A percentile compares a stretch with the other conserved stretches of the same genome.
Evolutionary conservation across 2,329 filamentous ascomycete species (phyloP).

Genomic region (Metarhizium rileyi): DNA sequence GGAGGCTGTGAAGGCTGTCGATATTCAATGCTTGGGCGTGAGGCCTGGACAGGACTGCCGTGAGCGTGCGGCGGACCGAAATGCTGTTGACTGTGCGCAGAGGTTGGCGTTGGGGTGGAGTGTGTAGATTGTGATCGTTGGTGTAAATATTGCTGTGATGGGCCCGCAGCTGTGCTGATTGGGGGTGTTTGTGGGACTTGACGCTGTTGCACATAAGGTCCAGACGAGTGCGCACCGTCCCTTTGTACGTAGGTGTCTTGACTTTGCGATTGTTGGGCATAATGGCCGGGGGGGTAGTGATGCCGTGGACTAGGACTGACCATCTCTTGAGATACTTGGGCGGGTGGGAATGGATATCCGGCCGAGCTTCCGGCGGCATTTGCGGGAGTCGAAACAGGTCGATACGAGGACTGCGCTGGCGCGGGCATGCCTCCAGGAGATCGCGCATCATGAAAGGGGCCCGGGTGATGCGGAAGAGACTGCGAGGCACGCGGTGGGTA

Average conservation of each 20-base stretch:
- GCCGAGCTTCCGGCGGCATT: conserved; percentile 27
- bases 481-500: conserved; percentile 35
- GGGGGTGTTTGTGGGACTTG: conserved; percentile 39
- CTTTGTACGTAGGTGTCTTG: conserved; percentile 38
- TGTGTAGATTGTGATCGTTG: conserved; percentile 48
- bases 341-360: conserved; percentile 42
- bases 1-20: conserved; percentile 45
- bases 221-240: conserved; percentile 21
- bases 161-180: conserved; percentile 31
- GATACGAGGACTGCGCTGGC: conserved; percentile 35
- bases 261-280: conserved; percentile 30
- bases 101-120: conserved; percentile 52
- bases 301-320: conserved; percentile 43
- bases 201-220: conserved; percentile 30
- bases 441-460: conserved; percentile 35
- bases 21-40: conserved; percentile 32
- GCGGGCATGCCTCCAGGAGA: conserved; percentile 32
- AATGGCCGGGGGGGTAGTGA: conserved; percentile 36
- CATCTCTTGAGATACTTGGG: conserved; percentile 31
- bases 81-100: conserved; percentile 48
- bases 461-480: conserved; percentile 27
- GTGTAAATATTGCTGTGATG: conserved; percentile 28
- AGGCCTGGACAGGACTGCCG: conserved; percentile 40
- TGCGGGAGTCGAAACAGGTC: conserved; percentile 36
- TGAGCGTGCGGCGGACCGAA: conserved; percentile 41